These are phyloP conservation scores for Amesomyces nigricolor DNA, from an alignment of 2,329 filamentous ascomycete genomes.

Conservation along the genomic window DNA sequence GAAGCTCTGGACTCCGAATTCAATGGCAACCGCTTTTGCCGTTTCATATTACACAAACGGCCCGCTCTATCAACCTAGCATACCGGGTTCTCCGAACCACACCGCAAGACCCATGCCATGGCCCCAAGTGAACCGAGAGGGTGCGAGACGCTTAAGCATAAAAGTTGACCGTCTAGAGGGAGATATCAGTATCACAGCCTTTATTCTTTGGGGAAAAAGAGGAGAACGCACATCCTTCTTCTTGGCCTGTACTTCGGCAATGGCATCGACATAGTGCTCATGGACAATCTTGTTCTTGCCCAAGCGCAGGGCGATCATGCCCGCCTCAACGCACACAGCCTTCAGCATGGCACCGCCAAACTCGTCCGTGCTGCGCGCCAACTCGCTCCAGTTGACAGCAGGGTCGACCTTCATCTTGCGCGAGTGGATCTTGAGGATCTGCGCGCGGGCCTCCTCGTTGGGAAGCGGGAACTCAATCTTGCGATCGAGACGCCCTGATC, in stretches of 20 bases:
- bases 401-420: constrained; percentile 97
- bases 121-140: neutral
- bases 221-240: constrained; percentile 71
- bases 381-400: constrained; percentile 88
- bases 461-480: constrained; percentile 98
- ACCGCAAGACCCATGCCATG: neutral
- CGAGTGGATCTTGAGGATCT: constrained; percentile 96
- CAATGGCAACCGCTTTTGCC: constrained; percentile 6
- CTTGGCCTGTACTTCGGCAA: constrained; percentile 90
- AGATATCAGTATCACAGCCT: constrained; percentile 5
- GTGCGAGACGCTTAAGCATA: constrained; percentile 31
- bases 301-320: constrained; percentile 94
- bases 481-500: constrained; percentile 85
- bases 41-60: constrained; percentile 20
- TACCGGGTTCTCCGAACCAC: constrained; percentile 14
- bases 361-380: constrained; percentile 95
- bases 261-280: constrained; percentile 98
- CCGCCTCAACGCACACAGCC: constrained; percentile 96
- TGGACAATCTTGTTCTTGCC: constrained; percentile 96
- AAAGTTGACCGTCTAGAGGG: constrained; percentile 32
- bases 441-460: constrained; percentile 93
- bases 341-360: constrained; percentile 97
- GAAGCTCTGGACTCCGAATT: neutral
- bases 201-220: neutral
- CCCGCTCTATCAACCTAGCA: constrained; percentile 17